phyloP scores from a whole-genome alignment of 225 moss, liverwort and hornwort genomes.

The Pseudisothecium myosuroides region DNA sequence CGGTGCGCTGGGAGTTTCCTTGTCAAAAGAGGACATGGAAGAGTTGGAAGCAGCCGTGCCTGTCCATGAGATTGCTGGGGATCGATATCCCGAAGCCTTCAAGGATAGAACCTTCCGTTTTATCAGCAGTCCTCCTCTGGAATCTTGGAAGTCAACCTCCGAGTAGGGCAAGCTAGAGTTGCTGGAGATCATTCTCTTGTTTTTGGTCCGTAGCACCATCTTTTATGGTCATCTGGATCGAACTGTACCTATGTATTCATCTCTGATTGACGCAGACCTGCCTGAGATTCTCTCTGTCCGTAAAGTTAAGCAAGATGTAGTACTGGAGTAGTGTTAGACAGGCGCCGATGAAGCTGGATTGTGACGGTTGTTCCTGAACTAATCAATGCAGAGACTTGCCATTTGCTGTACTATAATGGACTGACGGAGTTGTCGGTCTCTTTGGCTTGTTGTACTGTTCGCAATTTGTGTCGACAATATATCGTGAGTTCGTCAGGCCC shows the following conservation, averaged over 20 bases:
- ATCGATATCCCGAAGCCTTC: neutral
- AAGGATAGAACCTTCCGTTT: neutral
- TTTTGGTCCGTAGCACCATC: neutral
- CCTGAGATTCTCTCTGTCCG: neutral
- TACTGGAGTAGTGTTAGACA: no score
- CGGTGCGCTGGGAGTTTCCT: neutral
- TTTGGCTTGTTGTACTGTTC: neutral
- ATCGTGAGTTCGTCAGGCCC: neutral
- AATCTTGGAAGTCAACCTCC: neutral
- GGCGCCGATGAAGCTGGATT: neutral
- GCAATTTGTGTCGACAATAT: neutral
- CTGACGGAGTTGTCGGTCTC: neutral
- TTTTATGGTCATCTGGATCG: neutral
- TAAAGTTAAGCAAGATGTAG: neutral
- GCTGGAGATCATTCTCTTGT: neutral
- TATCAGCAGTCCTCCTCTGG: neutral
- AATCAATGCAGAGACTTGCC: neutral
- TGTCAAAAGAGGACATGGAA: neutral
- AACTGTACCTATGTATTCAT: no score
- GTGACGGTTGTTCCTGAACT: neutral
- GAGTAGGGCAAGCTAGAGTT: neutral
- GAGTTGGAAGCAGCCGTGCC: conserved; percentile 9
- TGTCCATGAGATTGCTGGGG: neutral
- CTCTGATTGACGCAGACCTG: neutral
- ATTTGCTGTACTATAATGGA: neutral